Evolutionary conservation across 208 protist genomes (phyloP), one percentile per base, ranked within the genome.

Genomic region (Leishmania arabica): DNA sequence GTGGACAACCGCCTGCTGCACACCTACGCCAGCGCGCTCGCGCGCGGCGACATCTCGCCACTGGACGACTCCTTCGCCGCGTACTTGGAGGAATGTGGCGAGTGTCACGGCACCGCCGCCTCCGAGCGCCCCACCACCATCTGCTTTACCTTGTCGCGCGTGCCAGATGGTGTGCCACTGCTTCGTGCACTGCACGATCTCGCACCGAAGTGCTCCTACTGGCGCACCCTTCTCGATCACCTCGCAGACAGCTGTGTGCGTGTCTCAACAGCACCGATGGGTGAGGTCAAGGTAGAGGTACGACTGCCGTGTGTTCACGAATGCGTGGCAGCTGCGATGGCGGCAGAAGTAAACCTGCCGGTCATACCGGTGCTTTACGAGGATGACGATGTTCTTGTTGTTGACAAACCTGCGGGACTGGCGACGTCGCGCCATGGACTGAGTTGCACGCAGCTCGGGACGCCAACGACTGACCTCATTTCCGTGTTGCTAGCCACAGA

Each of bases 1-100:
- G 87, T 97, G 27, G 90, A 93, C 68, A 91, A 89, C 68, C 84
- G 92, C 17, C 69, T 95, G 45, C 84, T 97, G 65, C 86, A 82
- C 73, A 79, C 88, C 8, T 97, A 96, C 81, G 90, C 90, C 5
- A n/a, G 40, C 8, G 84, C 91, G 6, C 84, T 97, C 19, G 82
- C 68, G 19, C 70, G 75, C 1, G 91, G 89, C 3, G 80, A 93
- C 34, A 40, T 97, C 11, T 84, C 87, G 21, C 75, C 87, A 3
- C 49, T 81, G 3, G 81, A 94, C 74, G 58, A 72, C 19, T 91
- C 86, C 66, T 97, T 97, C 79, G 19, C 86, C 6, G 73, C 89
- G 45, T 97, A 95, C 78, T 51, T 97, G 31, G 94, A 97, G 72
- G 92, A 95, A 77, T 97, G 94, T 78, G 94, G 94, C 0, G 92